Evolutionary conservation across 148 eudicot genomes (phyloP).

Genomic region (Persicaria tinctoria): DNA sequence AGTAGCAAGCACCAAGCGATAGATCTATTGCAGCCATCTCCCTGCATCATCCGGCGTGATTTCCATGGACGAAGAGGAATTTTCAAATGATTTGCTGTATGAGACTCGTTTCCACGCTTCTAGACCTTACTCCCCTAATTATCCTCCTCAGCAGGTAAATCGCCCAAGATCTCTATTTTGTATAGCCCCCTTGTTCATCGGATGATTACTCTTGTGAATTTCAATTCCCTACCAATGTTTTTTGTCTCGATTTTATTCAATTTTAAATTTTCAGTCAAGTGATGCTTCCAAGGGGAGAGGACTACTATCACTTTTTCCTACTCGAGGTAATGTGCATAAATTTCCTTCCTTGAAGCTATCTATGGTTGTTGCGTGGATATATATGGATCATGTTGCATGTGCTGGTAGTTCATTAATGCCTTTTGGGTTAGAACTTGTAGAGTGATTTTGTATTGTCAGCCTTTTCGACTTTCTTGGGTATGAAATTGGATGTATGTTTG

Average conservation of each 20-base stretch:
- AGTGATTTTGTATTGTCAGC: background rate
- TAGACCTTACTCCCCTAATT: conserved; percentile 51
- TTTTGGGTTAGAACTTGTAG: background rate
- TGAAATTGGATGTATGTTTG: conserved; percentile 1
- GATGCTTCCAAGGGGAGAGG: conserved; percentile 12
- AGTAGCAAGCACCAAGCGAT: background rate
- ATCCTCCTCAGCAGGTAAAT: conserved; percentile 57
- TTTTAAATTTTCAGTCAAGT: background rate
- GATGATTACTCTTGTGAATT: background rate
- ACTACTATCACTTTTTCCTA: background rate
- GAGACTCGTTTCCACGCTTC: conserved; percentile 70
- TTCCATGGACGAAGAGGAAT: conserved; percentile 39
- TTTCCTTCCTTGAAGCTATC: background rate
- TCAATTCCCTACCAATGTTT: background rate
- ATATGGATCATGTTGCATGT: background rate
- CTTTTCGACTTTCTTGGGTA: background rate
- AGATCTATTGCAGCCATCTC: background rate
- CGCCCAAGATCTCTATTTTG: conserved; percentile 20
- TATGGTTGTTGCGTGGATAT: background rate
- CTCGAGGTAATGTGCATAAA: conserved; percentile 3
- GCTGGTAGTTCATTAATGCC: background rate
- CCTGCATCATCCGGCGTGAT: background rate
- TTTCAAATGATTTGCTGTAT: conserved; percentile 35
- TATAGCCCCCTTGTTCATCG: background rate
- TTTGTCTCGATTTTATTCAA: background rate